Base-by-base conservation (phyloP, 2,329 filamentous ascomycete genomes). In the Xylariaceae sp. region DNA sequence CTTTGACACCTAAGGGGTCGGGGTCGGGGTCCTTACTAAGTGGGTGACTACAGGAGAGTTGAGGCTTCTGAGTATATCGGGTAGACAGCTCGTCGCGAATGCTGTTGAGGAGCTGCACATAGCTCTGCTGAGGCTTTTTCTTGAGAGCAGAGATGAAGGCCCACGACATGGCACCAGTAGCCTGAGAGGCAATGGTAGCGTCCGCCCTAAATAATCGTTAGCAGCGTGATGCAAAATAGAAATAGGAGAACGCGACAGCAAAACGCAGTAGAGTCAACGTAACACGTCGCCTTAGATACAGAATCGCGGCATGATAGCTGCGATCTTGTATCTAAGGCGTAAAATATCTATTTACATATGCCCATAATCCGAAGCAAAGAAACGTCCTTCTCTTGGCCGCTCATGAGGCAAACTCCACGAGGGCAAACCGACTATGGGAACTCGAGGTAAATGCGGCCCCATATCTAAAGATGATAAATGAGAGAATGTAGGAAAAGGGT, bases 81-180 rank as follows among this genome's bases (percentile, higher is more conserved):
- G 85, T 85, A 65, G 90, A 80, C 57, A 99, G 81, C 70, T 97
- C 88, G 55, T 96, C 93, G 56, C 95, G 90, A 69, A 99, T 93
- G 75, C 88, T 96, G 81, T 97, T 98, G 65, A 99, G 83, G 56
- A 99, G 80, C 79, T 97, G 88, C 47, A 98, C 91, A 71, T 99
- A 99, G 77, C 90, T 96, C 79, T 98, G 95, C 73, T 96, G 89
- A 1, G 92, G 92, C 71, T 96, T 96, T 79, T 93, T 92, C 81
- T 90, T 93, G 70, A 98, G 83, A 17, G 93, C 89, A 1, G 84
- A 87, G 74, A 99, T 95, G 74, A 99, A 99, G 2, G 95, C 95
- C 87, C 90, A 97, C 3, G 92, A 96, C 95, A 99, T 98, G 74
- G 95, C 95, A 53, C 95, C 95, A 0, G 95, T 99, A 29, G 95